Evolutionary conservation across 768 basidiomycete species (phyloP), one percentile per base, ranked within the genome.

Genomic region (Mycena capillaripes): DNA sequence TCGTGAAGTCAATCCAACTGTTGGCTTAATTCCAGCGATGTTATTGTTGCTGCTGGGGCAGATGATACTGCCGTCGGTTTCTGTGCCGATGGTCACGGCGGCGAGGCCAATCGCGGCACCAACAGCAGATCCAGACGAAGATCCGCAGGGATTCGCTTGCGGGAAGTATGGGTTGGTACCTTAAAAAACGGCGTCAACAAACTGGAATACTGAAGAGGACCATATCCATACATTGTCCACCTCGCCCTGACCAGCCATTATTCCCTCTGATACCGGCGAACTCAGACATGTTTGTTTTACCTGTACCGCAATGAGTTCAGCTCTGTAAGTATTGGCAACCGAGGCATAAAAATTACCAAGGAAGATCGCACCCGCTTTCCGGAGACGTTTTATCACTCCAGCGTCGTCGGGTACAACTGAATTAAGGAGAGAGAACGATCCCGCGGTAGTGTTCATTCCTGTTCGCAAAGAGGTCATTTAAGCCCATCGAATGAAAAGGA

Each of bases 11-110:
- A 90, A 76, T 0, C 90, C 90, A n/a, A 90, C 84, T 5, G 88
- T 91, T 0, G 90, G 88, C 73, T 90, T 90, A 56, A 91, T 88
- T 0, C 89, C 90, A 11, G 83, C 90, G 7, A 90, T 52, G 73
- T 90, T 90, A 62, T 90, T 90, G 32, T 83, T 77, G 73, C 82
- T 83, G 0, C 86, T 78, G 36, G 89, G 90, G 67, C 85, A 89
- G 3, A 82, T 86, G 32, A 90, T 89, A 63, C 88, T 88, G 4
- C 89, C 88, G 70, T 87, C 86, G 0, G 88, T 89, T 68, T 89
- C 88, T 7, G 88, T 84, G 1, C 34, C 34, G 7, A 36, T 6
- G 12, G 34, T 36, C 34, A 36, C 34, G 12, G 34, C 34, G 34
- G 34, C 34, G 6, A 36, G 34, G 34, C 34, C 34, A 36, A 36